These are phyloP conservation scores for Aspergillus vadensis DNA, from an alignment of 2,329 filamentous ascomycete genomes.

Conservation along the genomic window DNA sequence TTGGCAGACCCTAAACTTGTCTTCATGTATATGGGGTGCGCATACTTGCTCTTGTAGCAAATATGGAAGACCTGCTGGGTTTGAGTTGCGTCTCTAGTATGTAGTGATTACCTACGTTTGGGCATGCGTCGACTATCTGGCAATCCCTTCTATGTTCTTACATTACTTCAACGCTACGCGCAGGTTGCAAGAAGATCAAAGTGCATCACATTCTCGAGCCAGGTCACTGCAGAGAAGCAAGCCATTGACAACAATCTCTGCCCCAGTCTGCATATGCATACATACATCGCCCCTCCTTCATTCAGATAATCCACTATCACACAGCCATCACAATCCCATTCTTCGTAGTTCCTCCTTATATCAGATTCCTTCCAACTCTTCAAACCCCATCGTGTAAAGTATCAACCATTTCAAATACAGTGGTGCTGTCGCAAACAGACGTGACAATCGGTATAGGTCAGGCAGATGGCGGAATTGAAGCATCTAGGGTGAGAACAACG, in stretches of 20 bases:
- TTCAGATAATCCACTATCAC: not conserved
- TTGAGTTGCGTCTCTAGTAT: not conserved
- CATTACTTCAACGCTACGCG: no score
- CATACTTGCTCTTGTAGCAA: no score
- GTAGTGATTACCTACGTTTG: no score
- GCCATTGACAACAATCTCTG: not conserved
- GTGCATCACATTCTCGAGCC: not conserved
- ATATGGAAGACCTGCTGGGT: no score
- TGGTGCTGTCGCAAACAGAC: not conserved
- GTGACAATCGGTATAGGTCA: constrained; percentile 8
- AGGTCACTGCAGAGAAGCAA: not conserved
- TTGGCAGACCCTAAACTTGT: no score
- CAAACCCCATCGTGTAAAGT: not conserved
- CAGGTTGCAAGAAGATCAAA: not conserved
- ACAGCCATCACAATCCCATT: not conserved
- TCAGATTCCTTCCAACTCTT: no score
- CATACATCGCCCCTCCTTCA: not conserved
- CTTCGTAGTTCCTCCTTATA: not conserved
- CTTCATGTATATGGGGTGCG: no score
- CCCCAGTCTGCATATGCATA: not conserved
- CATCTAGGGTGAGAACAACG: constrained; percentile 2
- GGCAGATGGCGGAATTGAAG: constrained; percentile 1
- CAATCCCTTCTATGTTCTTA: no score
- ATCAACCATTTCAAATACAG: not conserved
- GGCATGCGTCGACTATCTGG: not conserved